A percentile compares a stretch with the other conserved stretches of the same genome.
Evolutionary conservation across 2,329 filamentous ascomycete genomes (phyloP).

Genomic region (Pyricularia sp.): DNA sequence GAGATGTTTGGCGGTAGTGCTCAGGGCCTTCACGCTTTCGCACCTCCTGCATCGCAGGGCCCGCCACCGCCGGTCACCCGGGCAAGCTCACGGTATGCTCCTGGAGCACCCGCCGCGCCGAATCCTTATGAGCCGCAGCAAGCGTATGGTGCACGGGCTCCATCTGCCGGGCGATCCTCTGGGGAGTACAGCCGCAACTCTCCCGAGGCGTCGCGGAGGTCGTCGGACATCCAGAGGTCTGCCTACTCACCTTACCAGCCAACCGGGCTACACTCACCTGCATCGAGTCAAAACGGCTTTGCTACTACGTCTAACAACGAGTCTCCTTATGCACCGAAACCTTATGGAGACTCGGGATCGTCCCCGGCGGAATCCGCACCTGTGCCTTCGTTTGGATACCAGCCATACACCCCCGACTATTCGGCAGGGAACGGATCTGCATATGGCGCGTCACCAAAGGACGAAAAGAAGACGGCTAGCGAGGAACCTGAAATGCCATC

Average conservation of each 20-base stretch:
- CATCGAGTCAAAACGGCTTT: conserved; percentile 17
- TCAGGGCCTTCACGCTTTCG: conserved; percentile 17
- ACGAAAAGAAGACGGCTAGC: conserved; percentile 2
- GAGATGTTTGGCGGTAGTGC: conserved; percentile 55
- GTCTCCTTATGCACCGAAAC: conserved; percentile 11
- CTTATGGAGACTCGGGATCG: neutral
- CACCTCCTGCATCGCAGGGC: conserved; percentile 18
- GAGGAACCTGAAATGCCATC: conserved; percentile 1
- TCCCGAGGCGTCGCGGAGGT: conserved; percentile 27
- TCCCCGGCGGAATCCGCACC: conserved; percentile 5
- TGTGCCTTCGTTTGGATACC: conserved; percentile 8
- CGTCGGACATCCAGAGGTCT: conserved; percentile 22
- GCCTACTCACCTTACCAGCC: conserved; percentile 21
- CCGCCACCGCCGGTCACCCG: conserved; percentile 26
- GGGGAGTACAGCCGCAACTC: conserved; percentile 26
- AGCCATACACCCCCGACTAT: conserved; percentile 8
- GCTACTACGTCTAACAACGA: conserved; percentile 12
- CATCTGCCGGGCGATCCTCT: conserved; percentile 32
- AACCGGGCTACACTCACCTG: conserved; percentile 14
- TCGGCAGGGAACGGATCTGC: conserved; percentile 9
- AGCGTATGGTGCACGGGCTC: conserved; percentile 13
- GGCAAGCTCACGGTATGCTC: conserved; percentile 38
- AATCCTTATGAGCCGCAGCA: conserved; percentile 14
- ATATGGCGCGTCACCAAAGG: conserved; percentile 4
- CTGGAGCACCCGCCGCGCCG: conserved; percentile 18